phyloP scores from a whole-genome alignment of 1,284 basidiomycete species.

The Vanrija humicola region DNA sequence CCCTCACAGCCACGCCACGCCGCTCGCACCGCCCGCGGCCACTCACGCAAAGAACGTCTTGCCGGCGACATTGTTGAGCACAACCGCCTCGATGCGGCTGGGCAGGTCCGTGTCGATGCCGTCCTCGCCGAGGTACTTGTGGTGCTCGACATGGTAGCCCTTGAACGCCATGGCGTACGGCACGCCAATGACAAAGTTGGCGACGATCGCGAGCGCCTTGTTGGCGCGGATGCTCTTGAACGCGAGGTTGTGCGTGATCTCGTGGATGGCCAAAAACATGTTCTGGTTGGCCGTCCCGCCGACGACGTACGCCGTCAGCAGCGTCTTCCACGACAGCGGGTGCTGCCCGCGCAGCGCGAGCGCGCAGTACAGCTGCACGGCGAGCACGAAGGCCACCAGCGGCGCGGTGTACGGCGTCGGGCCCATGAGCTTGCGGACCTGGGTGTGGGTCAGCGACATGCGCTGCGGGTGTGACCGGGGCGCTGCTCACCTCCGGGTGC shows the following conservation, averaged over 20 bases:
- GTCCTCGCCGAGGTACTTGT: conserved; percentile 87
- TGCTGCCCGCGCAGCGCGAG: conserved; percentile 62
- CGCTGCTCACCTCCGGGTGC: conserved; percentile 87
- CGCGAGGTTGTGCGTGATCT: conserved; percentile 96
- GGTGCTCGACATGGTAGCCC: conserved; percentile 92
- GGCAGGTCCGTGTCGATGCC: conserved; percentile 90
- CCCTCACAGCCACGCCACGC: background rate
- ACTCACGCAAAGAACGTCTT: conserved; percentile 95
- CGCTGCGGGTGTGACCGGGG: too few relatives aligned
- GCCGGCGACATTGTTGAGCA: conserved; percentile 90
- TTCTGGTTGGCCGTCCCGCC: conserved; percentile 97
- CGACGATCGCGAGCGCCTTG: conserved; percentile 80
- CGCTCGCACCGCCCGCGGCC: background rate
- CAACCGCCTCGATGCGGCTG: conserved; percentile 74
- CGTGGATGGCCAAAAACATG: conserved; percentile 94
- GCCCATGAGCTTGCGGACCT: conserved; percentile 94
- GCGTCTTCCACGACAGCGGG: conserved; percentile 67
- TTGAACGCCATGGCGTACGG: conserved; percentile 97
- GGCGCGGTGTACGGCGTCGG: conserved; percentile 87
- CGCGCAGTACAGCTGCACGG: conserved; percentile 68
- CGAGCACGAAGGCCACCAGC: conserved; percentile 72
- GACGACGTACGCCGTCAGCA: conserved; percentile 75
- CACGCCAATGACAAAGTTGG: conserved; percentile 88
- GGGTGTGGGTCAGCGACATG: conserved; percentile 4
- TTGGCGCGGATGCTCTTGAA: conserved; percentile 81